Conservation (phyloP, 1,139 yeast species). For the Debaryomyces sp. region DNA sequence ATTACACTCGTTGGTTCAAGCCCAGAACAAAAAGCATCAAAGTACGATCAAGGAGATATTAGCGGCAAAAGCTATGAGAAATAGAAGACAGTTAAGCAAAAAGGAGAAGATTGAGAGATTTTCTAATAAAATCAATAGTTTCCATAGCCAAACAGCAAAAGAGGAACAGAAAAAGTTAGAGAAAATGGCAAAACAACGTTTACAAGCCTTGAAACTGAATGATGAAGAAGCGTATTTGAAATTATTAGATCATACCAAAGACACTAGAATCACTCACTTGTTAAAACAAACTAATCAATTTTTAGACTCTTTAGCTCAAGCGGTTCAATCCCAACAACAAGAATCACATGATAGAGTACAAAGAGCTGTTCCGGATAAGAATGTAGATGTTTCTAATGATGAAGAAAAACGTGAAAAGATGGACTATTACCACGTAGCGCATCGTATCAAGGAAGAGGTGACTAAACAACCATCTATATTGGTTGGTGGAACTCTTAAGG, state of each 20-base stretch:
- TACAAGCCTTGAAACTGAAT: constrained; percentile 80
- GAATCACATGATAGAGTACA: constrained; percentile 47
- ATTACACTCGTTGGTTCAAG: constrained; percentile 43
- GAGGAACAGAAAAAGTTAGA: constrained; percentile 77
- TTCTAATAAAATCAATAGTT: constrained; percentile 42
- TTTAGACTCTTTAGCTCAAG: constrained; percentile 75
- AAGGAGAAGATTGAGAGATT: constrained; percentile 48
- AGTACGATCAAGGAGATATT: constrained; percentile 39
- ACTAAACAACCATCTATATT: constrained; percentile 65
- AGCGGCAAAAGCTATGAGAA: constrained; percentile 19
- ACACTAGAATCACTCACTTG: constrained; percentile 79
- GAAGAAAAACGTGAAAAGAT: constrained; percentile 62
- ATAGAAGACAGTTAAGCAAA: constrained; percentile 20
- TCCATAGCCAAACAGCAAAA: constrained; percentile 62
- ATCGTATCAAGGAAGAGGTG: constrained; percentile 67
- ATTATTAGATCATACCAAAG: constrained; percentile 79
- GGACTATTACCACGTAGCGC: constrained; percentile 82
- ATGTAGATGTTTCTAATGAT: constrained; percentile 19
- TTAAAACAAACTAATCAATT: constrained; percentile 77
- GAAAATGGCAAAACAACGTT: constrained; percentile 80
- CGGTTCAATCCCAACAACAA: constrained; percentile 73
- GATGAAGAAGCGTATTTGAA: constrained; percentile 86
- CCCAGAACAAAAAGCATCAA: constrained; percentile 46
- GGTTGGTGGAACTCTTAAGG: constrained; percentile 88
- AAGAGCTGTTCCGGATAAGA: constrained; percentile 19